These are phyloP conservation scores for Leishmania turanica DNA, from an alignment of 208 protist species.

Conservation along the genomic window DNA sequence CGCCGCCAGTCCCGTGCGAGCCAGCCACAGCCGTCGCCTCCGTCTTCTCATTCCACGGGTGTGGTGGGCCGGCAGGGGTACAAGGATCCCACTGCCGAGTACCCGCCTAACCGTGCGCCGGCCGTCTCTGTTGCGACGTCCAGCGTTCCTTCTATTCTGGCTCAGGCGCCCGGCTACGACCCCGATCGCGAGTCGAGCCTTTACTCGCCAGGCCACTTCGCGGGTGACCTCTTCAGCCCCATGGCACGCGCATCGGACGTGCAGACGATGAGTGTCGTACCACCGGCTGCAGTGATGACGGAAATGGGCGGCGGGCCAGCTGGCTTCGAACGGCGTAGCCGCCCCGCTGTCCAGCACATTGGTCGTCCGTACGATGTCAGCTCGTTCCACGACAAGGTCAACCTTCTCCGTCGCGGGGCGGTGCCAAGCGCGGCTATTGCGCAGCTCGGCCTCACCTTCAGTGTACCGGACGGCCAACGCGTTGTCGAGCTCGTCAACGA, in stretches of 20 bases:
- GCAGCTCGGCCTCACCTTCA: slow-evolving; percentile 74
- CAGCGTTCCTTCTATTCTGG: slow-evolving; percentile 17
- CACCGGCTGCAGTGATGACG: slow-evolving; percentile 28
- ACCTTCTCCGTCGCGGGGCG: slow-evolving; percentile 38
- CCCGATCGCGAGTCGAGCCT: slow-evolving; percentile 38
- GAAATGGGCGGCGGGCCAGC: background rate
- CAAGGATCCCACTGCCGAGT: background rate
- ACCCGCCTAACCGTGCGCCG: background rate
- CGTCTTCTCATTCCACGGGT: background rate
- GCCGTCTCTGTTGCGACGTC: background rate
- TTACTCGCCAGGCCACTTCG: slow-evolving; percentile 61
- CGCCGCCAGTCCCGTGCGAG: slow-evolving; percentile 39
- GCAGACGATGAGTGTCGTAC: slow-evolving; percentile 25
- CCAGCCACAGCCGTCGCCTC: slow-evolving; percentile 3
- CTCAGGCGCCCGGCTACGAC: slow-evolving; percentile 46
- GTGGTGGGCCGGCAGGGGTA: background rate
- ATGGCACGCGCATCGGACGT: slow-evolving; percentile 39
- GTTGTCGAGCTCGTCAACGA: slow-evolving; percentile 74
- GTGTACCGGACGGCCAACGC: slow-evolving; percentile 54
- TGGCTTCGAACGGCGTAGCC: slow-evolving; percentile 10
- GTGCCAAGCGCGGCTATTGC: slow-evolving; percentile 45
- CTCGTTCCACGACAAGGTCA: slow-evolving; percentile 57
- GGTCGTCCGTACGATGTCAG: slow-evolving; percentile 24
- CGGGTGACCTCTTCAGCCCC: slow-evolving; percentile 52
- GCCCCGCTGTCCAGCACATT: slow-evolving; percentile 24